Percentiles rank a stretch among this genome's conserved stretches.
These are phyloP conservation scores for Athelia sp. DNA, from an alignment of 1,284 basidiomycete genomes.

Conservation along the genomic window DNA sequence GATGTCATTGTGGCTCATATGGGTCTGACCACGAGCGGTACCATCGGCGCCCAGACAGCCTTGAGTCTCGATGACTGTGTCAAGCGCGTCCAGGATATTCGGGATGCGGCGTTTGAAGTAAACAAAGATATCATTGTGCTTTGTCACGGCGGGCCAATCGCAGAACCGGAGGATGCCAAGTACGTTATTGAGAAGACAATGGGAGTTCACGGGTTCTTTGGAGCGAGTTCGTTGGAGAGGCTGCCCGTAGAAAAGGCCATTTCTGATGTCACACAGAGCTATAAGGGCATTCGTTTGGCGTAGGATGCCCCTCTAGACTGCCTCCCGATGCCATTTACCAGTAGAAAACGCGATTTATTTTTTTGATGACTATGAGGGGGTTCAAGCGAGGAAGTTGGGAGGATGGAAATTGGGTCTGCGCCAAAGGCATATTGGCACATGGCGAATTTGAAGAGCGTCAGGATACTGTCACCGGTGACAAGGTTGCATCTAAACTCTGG, in stretches of 20 bases:
- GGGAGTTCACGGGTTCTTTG: slow-evolving; percentile 23
- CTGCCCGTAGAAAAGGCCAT: slow-evolving; percentile 20
- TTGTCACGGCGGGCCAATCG: slow-evolving; percentile 23
- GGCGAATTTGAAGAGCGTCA: no score
- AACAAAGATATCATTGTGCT: slow-evolving; percentile 18
- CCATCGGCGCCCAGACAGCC: slow-evolving; percentile 21
- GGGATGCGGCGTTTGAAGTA: slow-evolving; percentile 13
- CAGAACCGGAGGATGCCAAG: slow-evolving; percentile 16
- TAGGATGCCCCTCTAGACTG: no score
- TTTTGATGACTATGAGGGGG: no score
- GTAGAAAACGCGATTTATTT: no score
- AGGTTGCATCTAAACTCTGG: no score
- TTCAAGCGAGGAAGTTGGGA: no score
- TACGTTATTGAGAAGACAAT: slow-evolving; percentile 17
- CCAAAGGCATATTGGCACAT: no score
- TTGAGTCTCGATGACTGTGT: slow-evolving; percentile 19
- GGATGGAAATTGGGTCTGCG: no score
- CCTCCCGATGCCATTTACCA: no score
- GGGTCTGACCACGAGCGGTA: slow-evolving; percentile 23
- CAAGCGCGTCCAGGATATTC: slow-evolving; percentile 14
- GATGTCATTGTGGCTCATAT: slow-evolving; percentile 25
- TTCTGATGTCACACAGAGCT: slow-evolving; percentile 12
- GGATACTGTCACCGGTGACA: no score
- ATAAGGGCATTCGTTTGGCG: slow-evolving; percentile 17
- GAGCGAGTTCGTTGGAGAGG: slow-evolving; percentile 23